Evolutionary conservation across 495 filamentous ascomycete species (phyloP), one percentile per base, ranked within the genome.

Genomic region (Neurospora sp.): DNA sequence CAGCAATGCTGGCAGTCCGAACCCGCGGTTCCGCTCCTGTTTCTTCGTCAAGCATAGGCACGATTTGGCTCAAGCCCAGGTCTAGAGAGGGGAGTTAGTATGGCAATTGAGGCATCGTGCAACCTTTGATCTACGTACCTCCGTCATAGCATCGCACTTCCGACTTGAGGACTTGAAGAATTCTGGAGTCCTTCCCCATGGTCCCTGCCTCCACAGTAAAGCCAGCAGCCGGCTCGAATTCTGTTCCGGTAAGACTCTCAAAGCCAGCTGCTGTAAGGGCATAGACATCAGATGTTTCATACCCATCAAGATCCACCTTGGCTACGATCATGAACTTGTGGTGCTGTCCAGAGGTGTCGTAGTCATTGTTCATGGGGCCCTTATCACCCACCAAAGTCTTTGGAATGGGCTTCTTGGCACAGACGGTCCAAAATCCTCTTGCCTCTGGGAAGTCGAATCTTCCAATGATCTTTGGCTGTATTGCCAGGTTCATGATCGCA

Each of bases 111-210:
- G 27, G 16, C 40, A 5, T 44, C 39, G 12, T 35, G 78, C 74
- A 82, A 71, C 38, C 73, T 76, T 42, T 62, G 73, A 73, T 74
- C 71, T 74, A 84, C 90, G 87, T 84, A 96, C 93, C 91, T 80
- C 89, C 90, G 79, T 98, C 94, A 78, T 96, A 98, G 72, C 89
- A 93, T 66, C 94, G 86, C 16, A 99, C 89, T 76, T 98, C 94
- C 39, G 89, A 92, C 74, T 88, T 91, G 42, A 96, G 84, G 18
- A 97, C 89, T 78, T 98, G 96, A 16, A 98, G 89, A 69, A 98
- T 89, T 70, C 93, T 88, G 73, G 86, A 92, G 41, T 90, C 90
- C 69, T 87, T 87, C 10, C 91, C 92, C 74, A 98, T 87, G 8
- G 89, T 90, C 39, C 92, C 92, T 38, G 94, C 90, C 74, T 97